Evolutionary conservation across 1,284 basidiomycete genomes (phyloP), one percentile per base, ranked within the genome.

Genomic region (Flammula alnicola): DNA sequence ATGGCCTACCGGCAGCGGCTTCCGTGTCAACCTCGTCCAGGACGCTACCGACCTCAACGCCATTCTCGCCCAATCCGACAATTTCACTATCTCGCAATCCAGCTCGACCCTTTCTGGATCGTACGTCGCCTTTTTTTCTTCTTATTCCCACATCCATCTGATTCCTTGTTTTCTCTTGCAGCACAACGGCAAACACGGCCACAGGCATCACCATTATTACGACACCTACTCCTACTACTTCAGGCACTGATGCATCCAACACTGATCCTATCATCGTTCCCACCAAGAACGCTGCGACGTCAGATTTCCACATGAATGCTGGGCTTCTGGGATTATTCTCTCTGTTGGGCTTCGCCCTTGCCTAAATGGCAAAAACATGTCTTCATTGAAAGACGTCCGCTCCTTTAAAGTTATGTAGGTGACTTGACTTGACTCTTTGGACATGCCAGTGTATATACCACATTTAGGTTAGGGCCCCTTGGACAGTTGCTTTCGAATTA

Each of bases 1-100:
- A 4, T 88, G 82, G 80, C 76, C 78, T 8, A 50, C 65, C 7
- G 84, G 84, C 54, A 35, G 53, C 53, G 47, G 56, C 26, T 90
- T 77, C 79, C 83, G 80, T 46, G 76, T 93, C 66, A 90, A 92
- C 73, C 66, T 93, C 26, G 80, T 85, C 56, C 59, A 73, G 60
- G 72, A 78, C 55, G 55, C 73, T 5, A 47, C 75, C 20, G 50
- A 78, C 38, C 61, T 76, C 12, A 66, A 69, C 63, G 66, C 68
- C 45, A 80, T 91, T 55, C 73, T 78, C 47, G 86, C 89, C 36
- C 88, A 93, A 68, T 90, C 83, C n/a, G 33, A 42, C 12, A 54
- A 78, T 44, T 89, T 88, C 63, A 62, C 63, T 48, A 84, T 92
- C 67, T n/a, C n/a, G n/a, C n/a, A n/a, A n/a, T n/a, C n/a, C n/a